These are phyloP conservation scores for Alternaria sp. DNA, from an alignment of 2,329 filamentous ascomycete genomes.

Conservation along the genomic window DNA sequence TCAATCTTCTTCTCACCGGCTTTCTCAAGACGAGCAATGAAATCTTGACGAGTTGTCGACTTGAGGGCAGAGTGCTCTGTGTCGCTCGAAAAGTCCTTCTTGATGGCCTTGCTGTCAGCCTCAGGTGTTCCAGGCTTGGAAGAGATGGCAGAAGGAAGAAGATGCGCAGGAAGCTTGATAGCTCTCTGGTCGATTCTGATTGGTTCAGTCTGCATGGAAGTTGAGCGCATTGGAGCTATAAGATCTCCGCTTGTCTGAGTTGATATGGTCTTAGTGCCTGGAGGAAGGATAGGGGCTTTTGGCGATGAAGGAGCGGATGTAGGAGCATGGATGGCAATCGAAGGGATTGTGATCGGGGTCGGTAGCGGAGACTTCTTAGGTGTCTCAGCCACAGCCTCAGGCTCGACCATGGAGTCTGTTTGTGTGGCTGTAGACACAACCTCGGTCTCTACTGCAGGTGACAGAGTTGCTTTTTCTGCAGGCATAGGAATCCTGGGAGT, in stretches of 20 bases:
- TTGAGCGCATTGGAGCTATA: constrained; percentile 60
- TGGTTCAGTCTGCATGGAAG: constrained; percentile 85
- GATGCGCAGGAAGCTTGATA: constrained; percentile 76
- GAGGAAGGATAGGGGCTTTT: constrained; percentile 77
- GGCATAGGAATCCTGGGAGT: constrained; percentile 65
- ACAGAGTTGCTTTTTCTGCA: constrained; percentile 52
- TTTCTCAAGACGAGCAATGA: constrained; percentile 41
- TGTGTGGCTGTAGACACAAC: constrained; percentile 70
- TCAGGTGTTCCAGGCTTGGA: constrained; percentile 59
- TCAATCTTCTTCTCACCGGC: constrained; percentile 53
- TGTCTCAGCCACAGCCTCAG: constrained; percentile 38
- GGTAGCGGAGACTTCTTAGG: constrained; percentile 43
- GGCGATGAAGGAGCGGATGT: constrained; percentile 81
- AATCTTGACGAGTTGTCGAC: constrained; percentile 40
- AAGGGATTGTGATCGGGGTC: constrained; percentile 70
- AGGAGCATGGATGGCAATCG: constrained; percentile 91
- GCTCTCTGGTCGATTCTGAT: constrained; percentile 84
- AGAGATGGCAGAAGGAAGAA: constrained; percentile 80
- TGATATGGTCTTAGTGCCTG: constrained; percentile 80
- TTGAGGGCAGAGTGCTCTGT: constrained; percentile 25
- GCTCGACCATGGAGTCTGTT: constrained; percentile 55
- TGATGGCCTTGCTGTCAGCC: constrained; percentile 15
- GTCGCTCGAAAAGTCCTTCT: constrained; percentile 26
- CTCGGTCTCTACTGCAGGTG: constrained; percentile 46
- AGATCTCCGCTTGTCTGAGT: constrained; percentile 76